These are phyloP conservation scores for Calcarisporium arbuscula DNA, from an alignment of 2,329 filamentous ascomycete species.

Conservation along the genomic window DNA sequence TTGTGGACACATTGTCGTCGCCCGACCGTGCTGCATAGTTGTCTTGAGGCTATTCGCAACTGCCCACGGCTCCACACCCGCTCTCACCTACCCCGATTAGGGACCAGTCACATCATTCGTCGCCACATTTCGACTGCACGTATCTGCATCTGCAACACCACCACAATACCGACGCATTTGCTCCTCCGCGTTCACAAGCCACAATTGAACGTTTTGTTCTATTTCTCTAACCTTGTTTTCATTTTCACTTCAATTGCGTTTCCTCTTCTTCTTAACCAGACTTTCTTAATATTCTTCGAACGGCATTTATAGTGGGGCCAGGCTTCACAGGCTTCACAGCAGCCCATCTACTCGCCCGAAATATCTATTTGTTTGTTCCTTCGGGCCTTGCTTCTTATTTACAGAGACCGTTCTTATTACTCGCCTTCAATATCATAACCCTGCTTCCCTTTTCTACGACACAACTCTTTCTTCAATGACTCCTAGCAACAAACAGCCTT, in stretches of 20 bases:
- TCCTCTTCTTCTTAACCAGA: too few relatives aligned
- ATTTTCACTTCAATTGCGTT: background rate
- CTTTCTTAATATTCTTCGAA: background rate
- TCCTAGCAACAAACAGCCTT: too few relatives aligned
- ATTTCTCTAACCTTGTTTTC: background rate
- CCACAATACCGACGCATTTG: background rate
- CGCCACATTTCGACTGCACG: too few relatives aligned
- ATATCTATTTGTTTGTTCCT: too few relatives aligned
- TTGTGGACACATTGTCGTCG: slow-evolving; percentile 15
- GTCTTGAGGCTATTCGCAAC: slow-evolving; percentile 36
- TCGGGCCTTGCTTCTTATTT: too few relatives aligned
- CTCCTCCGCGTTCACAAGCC: background rate
- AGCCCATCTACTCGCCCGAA: too few relatives aligned
- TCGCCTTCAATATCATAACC: too few relatives aligned
- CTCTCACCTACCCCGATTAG: slow-evolving; percentile 8
- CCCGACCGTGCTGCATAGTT: slow-evolving; percentile 14
- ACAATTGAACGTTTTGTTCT: background rate
- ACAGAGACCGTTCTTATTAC: too few relatives aligned
- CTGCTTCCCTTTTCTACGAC: too few relatives aligned
- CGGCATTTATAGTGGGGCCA: too few relatives aligned
- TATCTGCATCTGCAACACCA: slow-evolving; percentile 3
- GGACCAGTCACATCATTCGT: slow-evolving; percentile 17
- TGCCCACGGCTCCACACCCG: slow-evolving; percentile 9
- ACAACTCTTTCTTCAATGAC: too few relatives aligned
- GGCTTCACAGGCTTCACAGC: too few relatives aligned